Percentiles rank a stretch among this genome's conserved stretches.
Evolutionary conservation across 345 rosid species (phyloP).

Genomic region (Chamaenerion angustifolium): DNA sequence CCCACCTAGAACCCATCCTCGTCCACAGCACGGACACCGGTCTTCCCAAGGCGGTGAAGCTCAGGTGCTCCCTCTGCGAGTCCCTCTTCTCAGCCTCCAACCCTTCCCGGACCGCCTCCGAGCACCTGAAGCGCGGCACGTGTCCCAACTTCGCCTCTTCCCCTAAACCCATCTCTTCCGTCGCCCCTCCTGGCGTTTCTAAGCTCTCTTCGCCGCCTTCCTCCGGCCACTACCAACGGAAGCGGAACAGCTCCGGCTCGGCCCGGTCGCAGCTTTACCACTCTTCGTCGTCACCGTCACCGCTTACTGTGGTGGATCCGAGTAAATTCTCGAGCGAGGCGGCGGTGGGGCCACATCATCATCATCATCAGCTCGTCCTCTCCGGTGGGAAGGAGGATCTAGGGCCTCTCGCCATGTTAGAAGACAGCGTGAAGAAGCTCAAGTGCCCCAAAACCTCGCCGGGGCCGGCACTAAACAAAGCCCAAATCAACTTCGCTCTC

Average conservation of each 20-base stretch:
- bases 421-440: conserved; percentile 91
- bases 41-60: conserved; percentile 88
- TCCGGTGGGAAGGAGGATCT: conserved; percentile 98
- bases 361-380: conserved; percentile 68
- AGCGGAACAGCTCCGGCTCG: conserved; percentile 36
- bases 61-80: conserved; percentile 91
- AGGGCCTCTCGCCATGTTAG: conserved; percentile 84
- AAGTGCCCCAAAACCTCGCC: conserved; percentile 77
- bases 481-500: conserved; percentile 65
- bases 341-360: conserved; percentile 20
- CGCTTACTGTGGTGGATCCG: conserved; percentile 67
- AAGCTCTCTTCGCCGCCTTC: conserved; percentile 11
- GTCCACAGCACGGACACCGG: conserved; percentile 82
- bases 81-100: conserved; percentile 98
- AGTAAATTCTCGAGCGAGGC: conserved; percentile 44
- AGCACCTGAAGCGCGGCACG: conserved; percentile 92
- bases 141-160: conserved; percentile 75
- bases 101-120: conserved; percentile 95
- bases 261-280: conserved; percentile 13
- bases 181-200: conserved; percentile 32
- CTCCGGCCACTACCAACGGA: conserved; percentile 27
- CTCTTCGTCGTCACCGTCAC: conserved; percentile 23
- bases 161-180: conserved; percentile 54
- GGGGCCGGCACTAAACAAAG: conserved; percentile 59
- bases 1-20: conserved; percentile 82